Conservation (phyloP, 164 flowering plant genomes). For the Cinnamomum micranthum region DNA sequence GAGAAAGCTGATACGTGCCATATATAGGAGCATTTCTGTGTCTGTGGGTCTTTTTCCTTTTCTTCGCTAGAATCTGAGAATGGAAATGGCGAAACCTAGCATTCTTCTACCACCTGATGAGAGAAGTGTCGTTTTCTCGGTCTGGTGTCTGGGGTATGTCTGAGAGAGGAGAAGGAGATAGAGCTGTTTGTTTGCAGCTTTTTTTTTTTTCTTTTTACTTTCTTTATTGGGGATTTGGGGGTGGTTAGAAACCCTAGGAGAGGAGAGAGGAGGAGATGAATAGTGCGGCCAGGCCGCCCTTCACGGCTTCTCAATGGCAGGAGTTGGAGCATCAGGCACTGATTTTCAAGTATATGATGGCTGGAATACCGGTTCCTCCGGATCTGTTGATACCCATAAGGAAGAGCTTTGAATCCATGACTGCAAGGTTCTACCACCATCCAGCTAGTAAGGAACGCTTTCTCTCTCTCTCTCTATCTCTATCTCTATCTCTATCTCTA, state of each 20-base stretch:
- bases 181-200: not conserved
- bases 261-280: conserved; percentile 1
- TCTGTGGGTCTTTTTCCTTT: too few relatives aligned
- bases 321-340: conserved; percentile 87
- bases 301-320: conserved; percentile 61
- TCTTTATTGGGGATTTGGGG: not conserved
- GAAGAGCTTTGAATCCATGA: conserved; percentile 42
- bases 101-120: not conserved
- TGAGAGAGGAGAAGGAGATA: not conserved
- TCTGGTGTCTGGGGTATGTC: not conserved
- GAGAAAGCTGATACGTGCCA: not conserved
- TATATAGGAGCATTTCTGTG: too few relatives aligned
- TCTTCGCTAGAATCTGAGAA: not conserved
- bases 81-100: not conserved
- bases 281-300: not conserved
- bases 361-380: conserved; percentile 71
- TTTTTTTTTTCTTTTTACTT: not conserved
- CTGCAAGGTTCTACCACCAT: conserved; percentile 25
- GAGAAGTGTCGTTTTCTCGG: not conserved
- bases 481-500: not conserved
- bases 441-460: conserved; percentile 40
- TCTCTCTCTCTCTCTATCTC: not conserved
- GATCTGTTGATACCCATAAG: conserved; percentile 70
- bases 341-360: conserved; percentile 77
- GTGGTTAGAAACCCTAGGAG: not conserved